phyloP scores from a whole-genome alignment of 2,329 filamentous ascomycete genomes.

The Nemania sp. region DNA sequence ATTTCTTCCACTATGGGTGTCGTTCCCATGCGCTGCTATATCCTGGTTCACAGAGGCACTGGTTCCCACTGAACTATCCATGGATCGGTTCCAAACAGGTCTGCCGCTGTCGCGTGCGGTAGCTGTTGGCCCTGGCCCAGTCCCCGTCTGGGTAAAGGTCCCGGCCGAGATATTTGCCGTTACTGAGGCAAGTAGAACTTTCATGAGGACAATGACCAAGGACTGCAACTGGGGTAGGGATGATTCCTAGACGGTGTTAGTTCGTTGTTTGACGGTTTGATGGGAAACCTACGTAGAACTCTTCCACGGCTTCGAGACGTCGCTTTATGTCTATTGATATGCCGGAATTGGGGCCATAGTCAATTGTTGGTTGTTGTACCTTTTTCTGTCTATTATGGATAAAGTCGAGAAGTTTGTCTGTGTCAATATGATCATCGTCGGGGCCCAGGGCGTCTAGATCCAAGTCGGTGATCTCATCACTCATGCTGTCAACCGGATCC shows the following conservation, averaged over 20 bases:
- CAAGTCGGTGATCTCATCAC: slow-evolving; percentile 42
- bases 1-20: slow-evolving; percentile 74
- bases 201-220: slow-evolving; percentile 87
- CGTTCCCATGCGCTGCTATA: slow-evolving; percentile 63
- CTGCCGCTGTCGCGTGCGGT: slow-evolving; percentile 48
- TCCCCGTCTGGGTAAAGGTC: slow-evolving; percentile 51
- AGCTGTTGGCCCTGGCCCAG: slow-evolving; percentile 45
- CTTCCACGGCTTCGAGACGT: slow-evolving; percentile 76
- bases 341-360: slow-evolving; percentile 55
- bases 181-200: slow-evolving; percentile 84
- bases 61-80: slow-evolving; percentile 37
- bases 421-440: slow-evolving; percentile 40
- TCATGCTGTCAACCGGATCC: slow-evolving; percentile 56
- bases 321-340: slow-evolving; percentile 60
- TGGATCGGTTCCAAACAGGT: slow-evolving; percentile 37
- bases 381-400: slow-evolving; percentile 50
- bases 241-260: slow-evolving; percentile 59
- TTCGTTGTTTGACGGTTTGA: slow-evolving; percentile 1
- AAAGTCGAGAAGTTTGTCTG: slow-evolving; percentile 44
- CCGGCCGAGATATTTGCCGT: slow-evolving; percentile 73
- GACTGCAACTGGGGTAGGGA: slow-evolving; percentile 88
- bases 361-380: slow-evolving; percentile 45
- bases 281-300: slow-evolving; percentile 73
- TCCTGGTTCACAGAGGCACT: slow-evolving; percentile 43
- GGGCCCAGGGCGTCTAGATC: slow-evolving; percentile 40